A percentile compares a stretch with the other conserved stretches of the same genome.
These are phyloP conservation scores for Hyphopichia wangnamkhiaoensis DNA, from an alignment of 1,139 yeast genomes.

Conservation along the genomic window DNA sequence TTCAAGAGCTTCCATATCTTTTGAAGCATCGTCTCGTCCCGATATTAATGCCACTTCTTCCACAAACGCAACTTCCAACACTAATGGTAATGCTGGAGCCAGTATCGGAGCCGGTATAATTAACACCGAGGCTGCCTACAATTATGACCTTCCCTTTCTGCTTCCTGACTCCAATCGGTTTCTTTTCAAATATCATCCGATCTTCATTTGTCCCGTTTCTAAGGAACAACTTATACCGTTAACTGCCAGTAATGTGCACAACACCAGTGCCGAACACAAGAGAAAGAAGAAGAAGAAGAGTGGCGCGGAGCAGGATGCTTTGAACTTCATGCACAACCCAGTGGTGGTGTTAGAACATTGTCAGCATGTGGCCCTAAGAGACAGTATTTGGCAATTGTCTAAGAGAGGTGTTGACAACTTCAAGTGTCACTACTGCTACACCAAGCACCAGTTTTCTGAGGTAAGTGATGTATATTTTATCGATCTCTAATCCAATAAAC, in stretches of 20 bases:
- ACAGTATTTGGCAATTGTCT: conserved; percentile 48
- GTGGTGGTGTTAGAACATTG: conserved; percentile 48
- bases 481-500: conserved; percentile 25
- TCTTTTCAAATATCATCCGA: conserved; percentile 67
- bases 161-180: conserved; percentile 43
- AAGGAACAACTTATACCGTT: conserved; percentile 67
- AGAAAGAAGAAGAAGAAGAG: conserved; percentile 22
- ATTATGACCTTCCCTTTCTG: conserved; percentile 45
- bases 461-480: conserved; percentile 47
- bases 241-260: conserved; percentile 17
- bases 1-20: conserved; percentile 12
- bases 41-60: not conserved
- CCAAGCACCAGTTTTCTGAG: conserved; percentile 44
- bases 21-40: conserved; percentile 6
- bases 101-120: conserved; percentile 24
- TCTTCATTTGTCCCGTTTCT: conserved; percentile 88
- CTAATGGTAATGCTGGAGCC: not conserved
- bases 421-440: conserved; percentile 52
- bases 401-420: conserved; percentile 44
- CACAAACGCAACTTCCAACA: not conserved
- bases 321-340: conserved; percentile 26
- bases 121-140: conserved; percentile 24
- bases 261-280: conserved; percentile 14
- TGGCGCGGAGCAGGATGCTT: conserved; percentile 5
- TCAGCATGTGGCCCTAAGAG: conserved; percentile 46